Evolutionary conservation across 306 rosid species (phyloP), one percentile per base, ranked within the genome.

Genomic region (Chamaecrista fasciculata): DNA sequence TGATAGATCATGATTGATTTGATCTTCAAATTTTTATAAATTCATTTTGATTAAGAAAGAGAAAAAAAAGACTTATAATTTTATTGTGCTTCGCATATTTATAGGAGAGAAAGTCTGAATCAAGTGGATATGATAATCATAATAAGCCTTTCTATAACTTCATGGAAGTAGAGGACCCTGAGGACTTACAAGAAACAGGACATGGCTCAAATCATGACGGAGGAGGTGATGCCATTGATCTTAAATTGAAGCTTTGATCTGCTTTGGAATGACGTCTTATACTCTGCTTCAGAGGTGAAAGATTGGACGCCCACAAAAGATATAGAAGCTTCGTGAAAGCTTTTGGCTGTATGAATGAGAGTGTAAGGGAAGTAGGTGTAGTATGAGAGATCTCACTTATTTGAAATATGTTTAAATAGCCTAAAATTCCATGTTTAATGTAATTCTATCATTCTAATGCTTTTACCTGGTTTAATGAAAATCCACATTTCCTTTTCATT

Each of bases 191-290:
- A 53, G 72, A 76, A 8, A 23, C 49, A 40, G 1, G 14, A 14
- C 42, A 8, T 12, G 71, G 69, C 11, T 36, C 69, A 44, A 73
- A 69, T 66, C 60, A 2, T n/a, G 74, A 59, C 21, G 71, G 29
- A 33, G 75, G 67, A 74, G 57, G 15, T 21, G 46, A 61, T 8
- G 78, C 63, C 50, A 55, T 81, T 73, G 89, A 85, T 73, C 86
- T 81, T 50, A 78, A 25, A 60, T 77, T 85, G 78, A 81, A 79
- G 77, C 89, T 79, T 9, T 83, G 70, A 49, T 73, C 49, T 39
- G 69, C 4, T n/a, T 6, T 19, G 24, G 59, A 20, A 66, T 42
- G 59, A 12, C 11, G 14, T 57, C 18, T 8, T 21, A 26, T 31
- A 62, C 46, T 18, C 39, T 69, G 15, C 14, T 8, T 39, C 18